Conservation (phyloP, 176 grass and related monocot genomes). For the Rhipidocladum racemiflorum region DNA sequence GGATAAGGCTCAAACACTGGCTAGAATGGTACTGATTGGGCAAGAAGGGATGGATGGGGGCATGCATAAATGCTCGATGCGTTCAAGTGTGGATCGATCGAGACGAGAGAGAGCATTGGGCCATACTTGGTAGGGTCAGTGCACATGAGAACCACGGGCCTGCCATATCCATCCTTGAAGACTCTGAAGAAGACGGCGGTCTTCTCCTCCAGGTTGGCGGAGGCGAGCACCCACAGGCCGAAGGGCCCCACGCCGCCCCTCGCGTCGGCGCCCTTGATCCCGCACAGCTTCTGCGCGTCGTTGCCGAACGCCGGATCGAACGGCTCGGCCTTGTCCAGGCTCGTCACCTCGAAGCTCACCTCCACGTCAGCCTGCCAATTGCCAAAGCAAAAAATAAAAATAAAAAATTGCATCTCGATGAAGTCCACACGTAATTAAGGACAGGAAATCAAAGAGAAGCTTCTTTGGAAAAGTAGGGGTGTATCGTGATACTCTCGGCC, state of each 20-base stretch:
- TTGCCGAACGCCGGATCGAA: conserved; percentile 45
- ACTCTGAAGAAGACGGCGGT: conserved; percentile 66
- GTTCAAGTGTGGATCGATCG: neutral
- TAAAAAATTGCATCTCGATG: neutral
- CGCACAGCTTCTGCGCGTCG: conserved; percentile 52
- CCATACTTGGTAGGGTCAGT: conserved; percentile 61
- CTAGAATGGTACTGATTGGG: neutral
- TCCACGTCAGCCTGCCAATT: conserved; percentile 55
- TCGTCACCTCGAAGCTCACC: conserved; percentile 50
- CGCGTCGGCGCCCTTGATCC: conserved; percentile 43
- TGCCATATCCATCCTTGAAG: conserved; percentile 36
- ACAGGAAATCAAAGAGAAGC: neutral
- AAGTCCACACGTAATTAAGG: neutral
- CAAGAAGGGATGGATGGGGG: too few species aligned
- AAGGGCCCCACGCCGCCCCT: conserved; percentile 73
- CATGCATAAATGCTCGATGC: too few species aligned
- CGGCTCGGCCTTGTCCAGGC: conserved; percentile 55
- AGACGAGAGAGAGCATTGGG: neutral
- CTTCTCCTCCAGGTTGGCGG: conserved; percentile 43
- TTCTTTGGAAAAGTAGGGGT: neutral
- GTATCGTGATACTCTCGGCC: too few species aligned
- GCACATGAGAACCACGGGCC: conserved; percentile 77
- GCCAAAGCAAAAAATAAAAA: neutral
- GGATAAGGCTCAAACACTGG: neutral
- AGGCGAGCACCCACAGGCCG: conserved; percentile 64